Evolutionary conservation across 2,329 filamentous ascomycete species (phyloP).

Genomic region (Microdochium bolleyi): DNA sequence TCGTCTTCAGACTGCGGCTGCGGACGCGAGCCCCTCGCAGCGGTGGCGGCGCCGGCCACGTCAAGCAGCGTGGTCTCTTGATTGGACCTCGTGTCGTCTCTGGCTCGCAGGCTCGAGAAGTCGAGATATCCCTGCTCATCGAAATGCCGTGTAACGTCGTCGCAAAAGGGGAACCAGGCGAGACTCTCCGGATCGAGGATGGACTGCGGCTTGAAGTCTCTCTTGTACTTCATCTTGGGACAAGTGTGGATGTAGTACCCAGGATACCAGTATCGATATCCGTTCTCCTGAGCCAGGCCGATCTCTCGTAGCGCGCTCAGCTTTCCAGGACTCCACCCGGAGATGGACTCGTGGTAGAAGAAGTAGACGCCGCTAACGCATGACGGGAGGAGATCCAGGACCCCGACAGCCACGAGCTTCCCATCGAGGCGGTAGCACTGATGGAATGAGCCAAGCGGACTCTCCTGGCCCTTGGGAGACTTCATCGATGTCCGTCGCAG

Average conservation of each 20-base stretch:
- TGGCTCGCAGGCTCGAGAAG: slow-evolving; percentile 19
- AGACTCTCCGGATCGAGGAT: slow-evolving; percentile 63
- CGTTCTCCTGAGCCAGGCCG: slow-evolving; percentile 57
- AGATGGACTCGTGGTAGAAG: slow-evolving; percentile 69
- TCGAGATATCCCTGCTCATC: slow-evolving; percentile 51
- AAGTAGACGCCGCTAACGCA: slow-evolving; percentile 80
- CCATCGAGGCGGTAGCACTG: slow-evolving; percentile 78
- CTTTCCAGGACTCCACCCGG: slow-evolving; percentile 64
- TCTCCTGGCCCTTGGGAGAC: slow-evolving; percentile 39
- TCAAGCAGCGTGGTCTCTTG: not conserved
- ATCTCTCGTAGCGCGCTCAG: slow-evolving; percentile 69
- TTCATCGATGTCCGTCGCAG: slow-evolving; percentile 38
- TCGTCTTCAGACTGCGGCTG: slow-evolving; percentile 4
- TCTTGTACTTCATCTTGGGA: slow-evolving; percentile 80
- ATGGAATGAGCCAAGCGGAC: slow-evolving; percentile 64
- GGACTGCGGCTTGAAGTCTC: slow-evolving; percentile 67
- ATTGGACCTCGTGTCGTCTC: slow-evolving; percentile 5
- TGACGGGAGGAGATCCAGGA: slow-evolving; percentile 69
- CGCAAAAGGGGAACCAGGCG: slow-evolving; percentile 53
- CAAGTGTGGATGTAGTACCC: slow-evolving; percentile 78
- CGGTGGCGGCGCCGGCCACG: slow-evolving; percentile 1
- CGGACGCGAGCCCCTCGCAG: not conserved
- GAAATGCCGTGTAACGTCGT: slow-evolving; percentile 38
- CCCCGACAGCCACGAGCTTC: slow-evolving; percentile 64
- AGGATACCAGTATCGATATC: slow-evolving; percentile 71